phyloP scores from a whole-genome alignment of 2,329 filamentous ascomycete species.

The Pyrenochaeta sp. region DNA sequence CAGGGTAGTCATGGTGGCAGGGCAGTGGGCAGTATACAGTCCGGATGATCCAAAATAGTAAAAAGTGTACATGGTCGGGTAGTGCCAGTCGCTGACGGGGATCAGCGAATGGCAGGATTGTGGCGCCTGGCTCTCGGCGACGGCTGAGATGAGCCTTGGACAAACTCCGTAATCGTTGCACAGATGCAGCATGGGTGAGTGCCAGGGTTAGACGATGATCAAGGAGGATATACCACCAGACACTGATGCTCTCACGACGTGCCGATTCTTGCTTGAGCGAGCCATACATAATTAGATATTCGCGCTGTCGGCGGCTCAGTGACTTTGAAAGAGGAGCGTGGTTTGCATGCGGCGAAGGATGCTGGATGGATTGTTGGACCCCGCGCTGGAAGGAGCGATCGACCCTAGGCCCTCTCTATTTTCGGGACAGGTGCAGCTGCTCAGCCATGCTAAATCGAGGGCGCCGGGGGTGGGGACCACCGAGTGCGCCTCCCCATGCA shows the following conservation, averaged over 20 bases:
- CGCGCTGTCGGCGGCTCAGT: background rate
- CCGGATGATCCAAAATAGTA: constrained; percentile 32
- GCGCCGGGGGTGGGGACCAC: background rate
- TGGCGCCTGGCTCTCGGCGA: constrained; percentile 12
- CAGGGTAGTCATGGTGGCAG: constrained; percentile 25
- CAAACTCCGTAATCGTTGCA: constrained; percentile 6
- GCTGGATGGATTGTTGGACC: background rate
- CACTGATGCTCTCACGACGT: too few species aligned
- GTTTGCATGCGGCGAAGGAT: background rate
- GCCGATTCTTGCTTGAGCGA: background rate
- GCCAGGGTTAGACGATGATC: background rate
- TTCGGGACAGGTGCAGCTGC: background rate
- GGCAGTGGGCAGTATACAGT: constrained; percentile 24
- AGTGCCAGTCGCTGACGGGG: constrained; percentile 12
- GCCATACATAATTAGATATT: background rate
- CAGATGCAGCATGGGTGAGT: constrained; percentile 2
- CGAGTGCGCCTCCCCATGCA: constrained; percentile 1
- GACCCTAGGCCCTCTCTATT: background rate
- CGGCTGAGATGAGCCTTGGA: constrained; percentile 12
- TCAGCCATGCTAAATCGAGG: constrained; percentile 15
- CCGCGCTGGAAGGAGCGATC: background rate
- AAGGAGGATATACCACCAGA: background rate
- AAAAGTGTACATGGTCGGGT: constrained; percentile 15
- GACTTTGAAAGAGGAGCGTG: background rate
- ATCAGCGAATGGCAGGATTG: constrained; percentile 17